Evolutionary conservation across 1,284 basidiomycete genomes (phyloP).

Genomic region (Naganishia cerealis): DNA sequence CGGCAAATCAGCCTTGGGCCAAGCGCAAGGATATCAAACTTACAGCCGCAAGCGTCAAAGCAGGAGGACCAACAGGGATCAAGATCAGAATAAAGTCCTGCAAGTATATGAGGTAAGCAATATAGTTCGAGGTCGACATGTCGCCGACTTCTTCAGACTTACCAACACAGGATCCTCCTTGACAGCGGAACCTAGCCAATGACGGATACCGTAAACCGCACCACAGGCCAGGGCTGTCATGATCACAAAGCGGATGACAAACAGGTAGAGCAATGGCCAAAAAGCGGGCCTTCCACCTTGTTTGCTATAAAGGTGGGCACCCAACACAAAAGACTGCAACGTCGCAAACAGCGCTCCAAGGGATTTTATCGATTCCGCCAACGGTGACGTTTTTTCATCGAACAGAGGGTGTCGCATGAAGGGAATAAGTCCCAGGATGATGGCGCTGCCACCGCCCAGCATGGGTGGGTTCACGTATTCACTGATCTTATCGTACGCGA

Average conservation of each 20-base stretch:
- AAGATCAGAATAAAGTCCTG: constrained; percentile 49
- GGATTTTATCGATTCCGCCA: constrained; percentile 37
- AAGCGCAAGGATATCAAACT: constrained; percentile 28
- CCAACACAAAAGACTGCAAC: constrained; percentile 48
- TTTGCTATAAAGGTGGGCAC: constrained; percentile 41
- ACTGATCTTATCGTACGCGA: constrained; percentile 31
- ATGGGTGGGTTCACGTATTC: constrained; percentile 45
- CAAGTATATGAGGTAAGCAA: constrained; percentile 8
- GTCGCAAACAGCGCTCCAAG: constrained; percentile 49
- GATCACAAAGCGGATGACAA: constrained; percentile 46
- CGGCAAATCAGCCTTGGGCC: constrained; percentile 11
- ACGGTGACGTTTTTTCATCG: constrained; percentile 40
- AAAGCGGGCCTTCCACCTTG: constrained; percentile 35
- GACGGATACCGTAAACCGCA: constrained; percentile 41
- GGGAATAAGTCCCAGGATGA: constrained; percentile 45
- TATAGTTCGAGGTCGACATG: background rate
- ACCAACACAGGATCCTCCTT: constrained; percentile 42
- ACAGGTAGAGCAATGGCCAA: constrained; percentile 43
- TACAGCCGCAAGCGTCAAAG: constrained; percentile 48
- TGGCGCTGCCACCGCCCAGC: constrained; percentile 45
- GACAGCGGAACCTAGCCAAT: constrained; percentile 38
- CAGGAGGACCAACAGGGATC: constrained; percentile 49
- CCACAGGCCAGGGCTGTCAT: constrained; percentile 44
- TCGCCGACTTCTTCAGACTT: constrained; percentile 1
- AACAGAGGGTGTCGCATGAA: constrained; percentile 44